phyloP scores from a whole-genome alignment of 2,329 filamentous ascomycete species.

The Biscogniauxia marginata region DNA sequence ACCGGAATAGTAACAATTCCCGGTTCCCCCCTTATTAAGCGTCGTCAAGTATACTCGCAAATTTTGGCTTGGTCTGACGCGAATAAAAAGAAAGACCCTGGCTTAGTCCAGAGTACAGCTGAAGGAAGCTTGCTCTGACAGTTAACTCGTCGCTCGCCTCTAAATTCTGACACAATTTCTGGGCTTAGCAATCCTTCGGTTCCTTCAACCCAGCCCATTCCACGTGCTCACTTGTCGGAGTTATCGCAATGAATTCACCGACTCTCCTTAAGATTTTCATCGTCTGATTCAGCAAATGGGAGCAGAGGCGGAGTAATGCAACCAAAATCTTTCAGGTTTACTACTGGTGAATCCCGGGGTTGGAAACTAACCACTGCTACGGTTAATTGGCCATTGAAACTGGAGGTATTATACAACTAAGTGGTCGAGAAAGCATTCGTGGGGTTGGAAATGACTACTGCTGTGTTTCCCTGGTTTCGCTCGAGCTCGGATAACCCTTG shows the following conservation, averaged over 20 bases:
- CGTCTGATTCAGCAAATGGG: background rate
- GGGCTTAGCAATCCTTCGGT: background rate
- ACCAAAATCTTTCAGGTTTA: background rate
- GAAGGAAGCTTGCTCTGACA: background rate
- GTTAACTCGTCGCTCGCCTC: background rate
- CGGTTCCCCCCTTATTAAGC: background rate
- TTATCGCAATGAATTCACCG: background rate
- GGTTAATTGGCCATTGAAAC: background rate
- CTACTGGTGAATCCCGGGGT: background rate
- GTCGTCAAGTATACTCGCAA: background rate
- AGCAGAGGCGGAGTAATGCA: background rate
- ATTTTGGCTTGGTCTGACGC: background rate
- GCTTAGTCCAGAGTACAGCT: background rate
- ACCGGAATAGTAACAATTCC: background rate
- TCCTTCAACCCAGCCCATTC: background rate
- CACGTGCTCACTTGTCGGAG: background rate
- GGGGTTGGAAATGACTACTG: background rate
- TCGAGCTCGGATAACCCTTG: background rate
- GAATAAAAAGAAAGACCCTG: background rate
- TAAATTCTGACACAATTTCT: background rate
- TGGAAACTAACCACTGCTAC: background rate
- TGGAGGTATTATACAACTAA: background rate
- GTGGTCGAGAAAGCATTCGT: background rate
- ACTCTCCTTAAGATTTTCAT: background rate
- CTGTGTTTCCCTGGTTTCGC: background rate